These are phyloP conservation scores for Lineolata rhizophorae DNA, from an alignment of 495 filamentous ascomycete genomes.

Conservation along the genomic window DNA sequence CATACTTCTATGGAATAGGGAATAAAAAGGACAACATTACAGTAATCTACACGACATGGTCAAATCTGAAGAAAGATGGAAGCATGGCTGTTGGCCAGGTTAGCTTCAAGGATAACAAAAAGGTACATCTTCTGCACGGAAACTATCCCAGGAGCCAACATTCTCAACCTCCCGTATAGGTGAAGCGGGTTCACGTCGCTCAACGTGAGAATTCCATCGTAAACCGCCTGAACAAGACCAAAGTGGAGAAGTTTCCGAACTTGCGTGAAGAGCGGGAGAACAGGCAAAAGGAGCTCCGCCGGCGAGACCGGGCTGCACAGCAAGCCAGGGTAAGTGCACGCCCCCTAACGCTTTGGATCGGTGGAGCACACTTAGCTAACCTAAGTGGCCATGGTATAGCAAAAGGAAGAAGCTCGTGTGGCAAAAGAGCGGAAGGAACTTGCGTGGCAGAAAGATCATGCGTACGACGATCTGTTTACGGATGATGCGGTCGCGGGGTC, in stretches of 20 bases:
- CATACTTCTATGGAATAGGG: conserved; percentile 23
- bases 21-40: conserved; percentile 98
- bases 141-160: background rate
- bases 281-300: conserved; percentile 40
- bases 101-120: conserved; percentile 75
- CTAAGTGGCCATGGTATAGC: too few relatives aligned
- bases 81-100: conserved; percentile 92
- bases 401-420: conserved; percentile 58
- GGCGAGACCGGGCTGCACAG: conserved; percentile 40
- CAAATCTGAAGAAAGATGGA: conserved; percentile 89
- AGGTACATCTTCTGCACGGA: conserved; percentile 9
- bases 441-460: conserved; percentile 86
- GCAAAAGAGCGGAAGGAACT: conserved; percentile 62
- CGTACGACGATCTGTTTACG: conserved; percentile 67
- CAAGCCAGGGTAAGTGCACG: conserved; percentile 41
- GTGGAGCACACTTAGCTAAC: background rate
- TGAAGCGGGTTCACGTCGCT: conserved; percentile 55
- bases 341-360: background rate
- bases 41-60: conserved; percentile 94
- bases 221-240: conserved; percentile 94
- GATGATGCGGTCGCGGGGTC: conserved; percentile 40
- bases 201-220: conserved; percentile 69
- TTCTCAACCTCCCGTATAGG: conserved; percentile 19
- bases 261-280: conserved; percentile 61
- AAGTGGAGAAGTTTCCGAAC: conserved; percentile 65